Percentiles rank a stretch among this genome's conserved stretches.
These are phyloP conservation scores for Melampsora americana DNA, from an alignment of 1,284 basidiomycete species.

Conservation along the genomic window DNA sequence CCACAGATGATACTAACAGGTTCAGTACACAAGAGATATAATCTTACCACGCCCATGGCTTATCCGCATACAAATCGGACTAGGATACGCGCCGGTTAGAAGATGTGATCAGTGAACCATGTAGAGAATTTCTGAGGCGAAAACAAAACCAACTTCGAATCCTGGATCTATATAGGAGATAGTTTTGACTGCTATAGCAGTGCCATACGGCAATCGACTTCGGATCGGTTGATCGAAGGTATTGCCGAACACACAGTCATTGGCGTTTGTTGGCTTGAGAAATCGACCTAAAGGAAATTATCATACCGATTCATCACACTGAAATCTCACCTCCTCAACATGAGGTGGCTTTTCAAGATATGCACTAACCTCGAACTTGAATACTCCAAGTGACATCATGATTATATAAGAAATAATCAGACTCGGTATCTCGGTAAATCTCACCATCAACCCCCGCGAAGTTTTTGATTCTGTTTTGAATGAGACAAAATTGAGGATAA, in stretches of 20 bases:
- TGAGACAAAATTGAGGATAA: neutral
- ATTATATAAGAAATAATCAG: slow-evolving; percentile 28
- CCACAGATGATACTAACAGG: too few species aligned
- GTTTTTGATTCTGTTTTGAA: slow-evolving; percentile 30
- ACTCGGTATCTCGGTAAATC: slow-evolving; percentile 15
- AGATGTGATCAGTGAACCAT: neutral
- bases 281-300: slow-evolving; percentile 28
- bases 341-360: too few species aligned
- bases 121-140: too few species aligned
- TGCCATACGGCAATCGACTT: slow-evolving; percentile 29
- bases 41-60: slow-evolving; percentile 41
- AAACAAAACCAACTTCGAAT: slow-evolving; percentile 10
- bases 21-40: too few species aligned
- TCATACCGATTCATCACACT: too few species aligned
- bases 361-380: slow-evolving; percentile 27
- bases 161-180: slow-evolving; percentile 40
- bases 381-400: slow-evolving; percentile 36
- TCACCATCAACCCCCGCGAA: slow-evolving; percentile 17
- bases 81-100: neutral
- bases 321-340: too few species aligned
- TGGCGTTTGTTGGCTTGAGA: slow-evolving; percentile 12
- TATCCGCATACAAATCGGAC: slow-evolving; percentile 39
- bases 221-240: slow-evolving; percentile 33
- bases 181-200: slow-evolving; percentile 28
- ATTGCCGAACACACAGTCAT: slow-evolving; percentile 39